Conservation (phyloP, 306 rosid species). For the Quercus wislizeni region DNA sequence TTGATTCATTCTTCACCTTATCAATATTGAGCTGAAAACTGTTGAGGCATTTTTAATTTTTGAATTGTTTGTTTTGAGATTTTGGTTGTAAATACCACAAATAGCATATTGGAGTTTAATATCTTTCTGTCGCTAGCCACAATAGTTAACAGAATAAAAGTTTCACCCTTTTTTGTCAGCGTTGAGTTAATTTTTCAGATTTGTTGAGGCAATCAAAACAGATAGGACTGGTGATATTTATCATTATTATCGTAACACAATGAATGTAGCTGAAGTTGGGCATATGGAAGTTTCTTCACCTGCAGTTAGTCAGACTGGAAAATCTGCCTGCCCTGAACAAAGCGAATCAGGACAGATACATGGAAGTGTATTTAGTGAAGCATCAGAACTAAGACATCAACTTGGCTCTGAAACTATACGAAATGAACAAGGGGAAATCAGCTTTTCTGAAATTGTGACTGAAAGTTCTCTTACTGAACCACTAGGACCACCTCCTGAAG, state of each 20-base stretch:
- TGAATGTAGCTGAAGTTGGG: slow-evolving; percentile 36
- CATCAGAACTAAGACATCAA: slow-evolving; percentile 31
- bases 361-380: slow-evolving; percentile 35
- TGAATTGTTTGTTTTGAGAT: slow-evolving; percentile 1
- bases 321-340: slow-evolving; percentile 16
- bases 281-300: slow-evolving; percentile 22
- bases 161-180: background rate
- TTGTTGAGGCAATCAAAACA: background rate
- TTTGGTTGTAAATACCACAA: slow-evolving; percentile 14
- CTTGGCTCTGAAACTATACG: slow-evolving; percentile 32
- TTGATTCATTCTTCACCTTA: slow-evolving; percentile 6
- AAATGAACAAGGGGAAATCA: slow-evolving; percentile 34
- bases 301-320: slow-evolving; percentile 32
- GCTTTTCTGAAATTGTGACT: slow-evolving; percentile 26
- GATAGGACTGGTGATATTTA: slow-evolving; percentile 13
- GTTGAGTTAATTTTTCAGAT: background rate
- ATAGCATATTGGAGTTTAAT: background rate
- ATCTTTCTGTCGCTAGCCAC: background rate
- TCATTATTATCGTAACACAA: slow-evolving; percentile 19
- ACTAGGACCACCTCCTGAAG: slow-evolving; percentile 22
- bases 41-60: background rate
- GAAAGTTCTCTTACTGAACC: slow-evolving; percentile 35
- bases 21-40: slow-evolving; percentile 16
- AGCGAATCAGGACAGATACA: slow-evolving; percentile 28
- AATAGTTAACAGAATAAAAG: background rate